phyloP scores from a whole-genome alignment of 2,329 filamentous ascomycete genomes.

The Trichoderma koningiopsis region DNA sequence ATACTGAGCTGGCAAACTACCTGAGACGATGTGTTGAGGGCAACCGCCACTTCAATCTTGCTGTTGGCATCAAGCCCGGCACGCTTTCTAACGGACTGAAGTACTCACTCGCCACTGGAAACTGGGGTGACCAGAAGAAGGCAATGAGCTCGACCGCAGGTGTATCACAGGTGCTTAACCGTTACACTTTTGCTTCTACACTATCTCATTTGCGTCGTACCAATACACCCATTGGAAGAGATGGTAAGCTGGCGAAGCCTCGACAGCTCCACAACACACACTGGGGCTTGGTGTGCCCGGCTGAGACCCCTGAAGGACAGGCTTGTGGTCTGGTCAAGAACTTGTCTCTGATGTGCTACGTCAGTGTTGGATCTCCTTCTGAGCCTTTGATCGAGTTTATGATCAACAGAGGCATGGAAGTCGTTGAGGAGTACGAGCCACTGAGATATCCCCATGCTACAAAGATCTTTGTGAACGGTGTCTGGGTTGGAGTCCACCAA shows the following conservation, averaged over 20 bases:
- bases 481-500: constrained; percentile 94
- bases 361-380: constrained; percentile 90
- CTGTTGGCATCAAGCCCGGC: constrained; percentile 84
- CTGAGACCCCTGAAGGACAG: constrained; percentile 96
- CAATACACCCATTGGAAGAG: constrained; percentile 95
- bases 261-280: constrained; percentile 98
- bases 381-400: constrained; percentile 94
- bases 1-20: constrained; percentile 86
- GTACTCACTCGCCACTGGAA: constrained; percentile 95
- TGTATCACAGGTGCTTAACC: constrained; percentile 96
- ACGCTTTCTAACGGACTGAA: constrained; percentile 93
- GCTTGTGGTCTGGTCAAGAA: constrained; percentile 99
- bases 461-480: constrained; percentile 97
- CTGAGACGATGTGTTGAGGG: constrained; percentile 90
- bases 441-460: constrained; percentile 85
- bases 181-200: constrained; percentile 96
- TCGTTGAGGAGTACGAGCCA: constrained; percentile 92
- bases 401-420: constrained; percentile 93
- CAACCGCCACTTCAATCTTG: constrained; percentile 85
- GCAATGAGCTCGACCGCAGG: constrained; percentile 91
- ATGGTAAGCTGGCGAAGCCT: constrained; percentile 97
- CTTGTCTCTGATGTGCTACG: constrained; percentile 95
- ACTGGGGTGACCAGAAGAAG: constrained; percentile 99
- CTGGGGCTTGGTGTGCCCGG: constrained; percentile 96
- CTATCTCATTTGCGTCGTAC: constrained; percentile 95